Evolutionary conservation across 345 rosid species (phyloP).

Genomic region (Eucalyptus curtisii): DNA sequence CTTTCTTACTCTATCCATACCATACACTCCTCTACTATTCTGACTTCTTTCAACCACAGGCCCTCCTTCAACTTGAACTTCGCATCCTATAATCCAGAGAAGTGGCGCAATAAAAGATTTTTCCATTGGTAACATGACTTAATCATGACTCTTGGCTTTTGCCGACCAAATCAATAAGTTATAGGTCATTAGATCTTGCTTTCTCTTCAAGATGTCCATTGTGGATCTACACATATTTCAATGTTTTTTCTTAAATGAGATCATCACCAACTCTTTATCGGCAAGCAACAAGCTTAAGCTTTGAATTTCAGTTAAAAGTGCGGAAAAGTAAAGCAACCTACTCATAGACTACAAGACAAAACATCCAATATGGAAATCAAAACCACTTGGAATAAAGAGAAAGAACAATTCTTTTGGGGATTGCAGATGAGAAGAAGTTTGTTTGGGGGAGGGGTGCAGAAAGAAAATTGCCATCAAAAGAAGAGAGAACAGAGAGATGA

Average conservation of each 20-base stretch:
- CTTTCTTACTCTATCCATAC: not conserved
- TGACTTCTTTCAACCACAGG: not conserved
- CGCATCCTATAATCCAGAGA: not conserved
- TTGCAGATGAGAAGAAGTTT: not conserved
- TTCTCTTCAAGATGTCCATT: not conserved
- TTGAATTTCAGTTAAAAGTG: not conserved
- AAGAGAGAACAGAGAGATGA: not conserved
- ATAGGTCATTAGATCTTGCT: not conserved
- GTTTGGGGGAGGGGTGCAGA: not conserved
- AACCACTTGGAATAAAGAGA: not conserved
- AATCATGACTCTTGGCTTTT: not conserved
- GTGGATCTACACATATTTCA: not conserved
- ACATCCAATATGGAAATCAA: not conserved
- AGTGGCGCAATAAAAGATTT: not conserved
- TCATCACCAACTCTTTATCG: not conserved
- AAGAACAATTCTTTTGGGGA: not conserved
- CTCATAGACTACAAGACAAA: not conserved
- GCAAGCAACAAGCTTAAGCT: not conserved
- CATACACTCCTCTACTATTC: not conserved
- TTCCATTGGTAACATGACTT: not conserved
- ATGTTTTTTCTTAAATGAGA: not conserved
- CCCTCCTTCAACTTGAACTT: not conserved
- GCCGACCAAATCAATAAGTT: not conserved
- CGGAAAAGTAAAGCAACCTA: not conserved
- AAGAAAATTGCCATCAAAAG: not conserved